Conservation (phyloP, 2,329 filamentous ascomycete genomes). For the Cladophialophora immunda region DNA sequence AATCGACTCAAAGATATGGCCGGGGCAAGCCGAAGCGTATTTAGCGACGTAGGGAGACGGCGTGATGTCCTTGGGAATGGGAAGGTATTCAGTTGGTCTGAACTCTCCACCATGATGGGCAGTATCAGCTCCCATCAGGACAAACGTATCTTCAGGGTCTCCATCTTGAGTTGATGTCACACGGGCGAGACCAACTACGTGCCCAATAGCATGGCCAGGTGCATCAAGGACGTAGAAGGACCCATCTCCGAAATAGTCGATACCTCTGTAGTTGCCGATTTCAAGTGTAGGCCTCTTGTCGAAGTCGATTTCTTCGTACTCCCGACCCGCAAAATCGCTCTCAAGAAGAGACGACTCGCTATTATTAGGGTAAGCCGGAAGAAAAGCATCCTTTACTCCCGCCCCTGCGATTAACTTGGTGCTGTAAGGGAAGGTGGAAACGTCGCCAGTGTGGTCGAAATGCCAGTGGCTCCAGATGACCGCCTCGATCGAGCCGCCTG, state of each 20-base stretch:
- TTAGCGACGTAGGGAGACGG: constrained; percentile 23
- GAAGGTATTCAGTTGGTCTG: constrained; percentile 43
- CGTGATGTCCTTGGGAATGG: constrained; percentile 40
- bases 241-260: constrained; percentile 49
- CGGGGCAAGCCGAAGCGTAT: constrained; percentile 38
- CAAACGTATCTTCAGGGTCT: constrained; percentile 48
- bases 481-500: constrained; percentile 40
- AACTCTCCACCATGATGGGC: constrained; percentile 53
- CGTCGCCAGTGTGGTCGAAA: constrained; percentile 61
- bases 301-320: constrained; percentile 40
- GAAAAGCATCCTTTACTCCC: constrained; percentile 52
- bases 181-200: constrained; percentile 60
- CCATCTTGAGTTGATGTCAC: constrained; percentile 50
- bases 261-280: constrained; percentile 50
- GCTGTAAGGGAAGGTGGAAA: constrained; percentile 54
- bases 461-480: constrained; percentile 45
- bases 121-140: constrained; percentile 61
- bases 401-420: constrained; percentile 63
- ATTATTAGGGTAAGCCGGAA: constrained; percentile 58
- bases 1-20: constrained; percentile 40
- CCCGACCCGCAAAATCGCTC: constrained; percentile 45
- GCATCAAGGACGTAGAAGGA: constrained; percentile 53
- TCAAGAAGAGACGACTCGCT: constrained; percentile 47
- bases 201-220: constrained; percentile 58
- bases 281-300: constrained; percentile 46